Base-by-base conservation (phyloP, 495 filamentous ascomycete genomes). In the Podospora comata region DNA sequence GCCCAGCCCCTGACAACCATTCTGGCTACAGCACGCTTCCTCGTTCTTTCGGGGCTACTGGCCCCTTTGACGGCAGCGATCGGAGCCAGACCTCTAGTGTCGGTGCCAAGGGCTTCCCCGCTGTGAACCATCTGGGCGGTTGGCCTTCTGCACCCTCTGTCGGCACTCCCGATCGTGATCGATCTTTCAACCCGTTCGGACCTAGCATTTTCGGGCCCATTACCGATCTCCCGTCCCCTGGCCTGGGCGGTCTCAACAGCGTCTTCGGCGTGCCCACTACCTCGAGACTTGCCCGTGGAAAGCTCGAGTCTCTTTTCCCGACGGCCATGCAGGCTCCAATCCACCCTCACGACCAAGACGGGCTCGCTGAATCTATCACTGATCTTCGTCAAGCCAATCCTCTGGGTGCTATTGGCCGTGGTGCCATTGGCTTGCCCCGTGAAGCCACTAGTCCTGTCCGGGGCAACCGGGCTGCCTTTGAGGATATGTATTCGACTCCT, bases 81-180 rank as follows among this genome's bases (percentile, higher is more conserved):
- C 88, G 92, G 32, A 96, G 92, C 78, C 91, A 94, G 76, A 94
- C 90, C 3, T 94, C 92, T n/a, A 96, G 92, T 72, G 88, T 86
- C 11, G 89, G 90, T 9, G 87, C 90, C 9, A 89, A 91, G 67
- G 88, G 83, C 48, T 95, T 93, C 74, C 83, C 88, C 5, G 81
- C 83, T 30, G 78, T 94, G 5, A 86, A 88, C 70, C 87, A 87
- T 39, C 73, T 90, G 78, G 71, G 83, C 87, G 87, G 88, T 27
- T 93, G 92, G 91, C 84, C 89, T 20, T 76, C 83, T 55, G 81
- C 85, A 64, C 86, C 85, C 60, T 84, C 89, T 63, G 81, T 85
- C 20, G 87, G 87, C 54, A 97, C 94, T 0, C 94, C 94, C 3
- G 90, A 89, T 65, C 87, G 92, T 54, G 92, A 96, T 69, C 83